Base-by-base conservation (phyloP, 805 yeast species). In the Saccharomycopsis capsularis region DNA sequence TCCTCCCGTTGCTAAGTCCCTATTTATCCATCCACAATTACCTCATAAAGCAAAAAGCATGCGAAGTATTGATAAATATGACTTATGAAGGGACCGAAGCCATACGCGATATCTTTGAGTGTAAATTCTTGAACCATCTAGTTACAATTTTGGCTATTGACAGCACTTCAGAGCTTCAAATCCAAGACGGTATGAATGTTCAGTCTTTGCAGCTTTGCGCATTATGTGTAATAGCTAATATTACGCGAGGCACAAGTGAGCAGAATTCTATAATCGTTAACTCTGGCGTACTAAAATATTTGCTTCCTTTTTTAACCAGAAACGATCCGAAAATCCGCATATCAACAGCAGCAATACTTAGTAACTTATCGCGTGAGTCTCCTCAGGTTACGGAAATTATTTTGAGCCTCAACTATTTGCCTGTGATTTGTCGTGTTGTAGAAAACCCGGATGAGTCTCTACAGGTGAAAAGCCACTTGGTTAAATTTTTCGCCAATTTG, bases 41-140 rank as follows among this genome's bases (percentile, higher is more conserved):
- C 42, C 21, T 36, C 2, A 46, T 51, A 21, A 40, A 40, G 4
- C 48, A 44, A 34, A 48, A 47, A 45, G 42, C 37, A 3, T 51
- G 48, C 27, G 52, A 51, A 27, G 44, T 51, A 4, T 40, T 51
- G 23, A 45, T 51, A 6, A 51, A 51, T 25, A 44, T 51, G 34
- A 44, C 50, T 6, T 51, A 44, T 44, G 45, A 44, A 24, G 44
- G 39, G 13, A 36, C 32, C 36, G 30, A 46, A 18, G 35, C 42
- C n/a, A 42, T 46, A 15, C 34, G 36, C 11, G 50, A 50, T 4
- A 24, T 50, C n/a, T 23, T 50, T 13, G 46, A 46, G 4, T 23
- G 23, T 18, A 27, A 46, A 13, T 19, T 50, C 2, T 21, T 50
- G 18, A 25, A 18, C 4, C 42, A 32, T 5, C 39, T 50, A 9